These are phyloP conservation scores for Fusarium nodosum DNA, from an alignment of 2,329 filamentous ascomycete species.

Conservation along the genomic window DNA sequence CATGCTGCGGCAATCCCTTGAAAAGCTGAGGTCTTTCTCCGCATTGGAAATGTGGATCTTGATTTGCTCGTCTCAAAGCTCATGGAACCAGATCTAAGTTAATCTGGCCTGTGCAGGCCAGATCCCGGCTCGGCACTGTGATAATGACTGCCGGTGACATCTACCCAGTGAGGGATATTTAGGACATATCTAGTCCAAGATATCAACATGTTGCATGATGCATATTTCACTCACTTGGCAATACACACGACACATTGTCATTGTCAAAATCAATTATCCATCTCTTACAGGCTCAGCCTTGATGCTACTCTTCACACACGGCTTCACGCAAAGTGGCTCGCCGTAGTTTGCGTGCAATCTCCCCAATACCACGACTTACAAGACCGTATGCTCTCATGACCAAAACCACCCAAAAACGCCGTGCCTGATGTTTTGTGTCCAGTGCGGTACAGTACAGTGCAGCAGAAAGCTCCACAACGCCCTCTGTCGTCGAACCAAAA, in stretches of 20 bases:
- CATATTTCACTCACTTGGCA: conserved; percentile 16
- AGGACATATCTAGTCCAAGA: background rate
- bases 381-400: conserved; percentile 8
- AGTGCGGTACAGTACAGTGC: conserved; percentile 12
- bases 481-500: conserved; percentile 35
- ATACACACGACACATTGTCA: conserved; percentile 11
- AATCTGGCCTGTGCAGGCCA: conserved; percentile 18
- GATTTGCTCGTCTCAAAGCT: conserved; percentile 7
- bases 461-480: conserved; percentile 44
- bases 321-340: conserved; percentile 20
- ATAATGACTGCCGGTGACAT: conserved; percentile 21
- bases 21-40: conserved; percentile 16
- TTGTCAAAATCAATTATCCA: conserved; percentile 12
- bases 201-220: background rate
- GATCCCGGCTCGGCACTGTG: conserved; percentile 25
- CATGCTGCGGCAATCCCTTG: background rate
- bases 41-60: conserved; percentile 26
- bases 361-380: conserved; percentile 10
- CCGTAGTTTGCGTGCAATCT: conserved; percentile 29
- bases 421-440: conserved; percentile 40
- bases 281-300: conserved; percentile 26
- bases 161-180: conserved; percentile 4
- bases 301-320: conserved; percentile 14
- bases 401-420: conserved; percentile 37
- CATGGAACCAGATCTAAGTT: conserved; percentile 14